Evolutionary conservation across 768 basidiomycete genomes (phyloP).

Genomic region (Tulasnella sp.): DNA sequence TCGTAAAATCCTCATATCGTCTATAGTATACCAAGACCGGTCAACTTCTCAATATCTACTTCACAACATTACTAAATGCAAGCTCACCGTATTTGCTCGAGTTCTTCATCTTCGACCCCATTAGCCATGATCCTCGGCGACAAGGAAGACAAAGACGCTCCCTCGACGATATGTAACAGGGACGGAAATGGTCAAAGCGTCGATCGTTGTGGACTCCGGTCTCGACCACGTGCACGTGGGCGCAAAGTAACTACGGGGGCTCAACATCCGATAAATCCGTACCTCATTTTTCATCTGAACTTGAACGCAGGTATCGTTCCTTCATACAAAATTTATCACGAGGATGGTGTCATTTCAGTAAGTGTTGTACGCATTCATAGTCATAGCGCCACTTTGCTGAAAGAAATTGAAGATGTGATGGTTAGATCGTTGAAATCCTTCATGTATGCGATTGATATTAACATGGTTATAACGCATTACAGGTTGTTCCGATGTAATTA

Average conservation of each 20-base stretch:
- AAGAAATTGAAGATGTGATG: conserved; percentile 48
- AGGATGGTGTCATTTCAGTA: conserved; percentile 74
- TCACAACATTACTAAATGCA: neutral
- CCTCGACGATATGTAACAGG: neutral
- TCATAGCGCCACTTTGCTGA: neutral
- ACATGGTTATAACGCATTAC: conserved; percentile 6
- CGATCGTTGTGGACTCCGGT: conserved; percentile 3
- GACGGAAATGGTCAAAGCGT: neutral
- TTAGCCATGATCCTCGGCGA: neutral
- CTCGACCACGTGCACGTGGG: neutral
- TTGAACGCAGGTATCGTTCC: neutral
- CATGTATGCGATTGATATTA: neutral
- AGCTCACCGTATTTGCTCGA: conserved; percentile 50
- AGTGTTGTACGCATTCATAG: conserved; percentile 24
- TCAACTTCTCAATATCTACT: no score
- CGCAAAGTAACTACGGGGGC: neutral
- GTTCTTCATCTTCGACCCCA: conserved; percentile 40
- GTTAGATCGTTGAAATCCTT: conserved; percentile 29
- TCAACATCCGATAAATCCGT: neutral
- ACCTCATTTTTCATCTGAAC: conserved; percentile 7
- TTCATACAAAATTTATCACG: conserved; percentile 21
- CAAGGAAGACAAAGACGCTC: neutral
- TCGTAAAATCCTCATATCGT: conserved; percentile 90
- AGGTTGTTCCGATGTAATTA: conserved; percentile 79
- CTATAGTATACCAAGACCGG: conserved; percentile 31